phyloP scores from a whole-genome alignment of 495 filamentous ascomycete genomes.

The Penicillium bovifimosum region DNA sequence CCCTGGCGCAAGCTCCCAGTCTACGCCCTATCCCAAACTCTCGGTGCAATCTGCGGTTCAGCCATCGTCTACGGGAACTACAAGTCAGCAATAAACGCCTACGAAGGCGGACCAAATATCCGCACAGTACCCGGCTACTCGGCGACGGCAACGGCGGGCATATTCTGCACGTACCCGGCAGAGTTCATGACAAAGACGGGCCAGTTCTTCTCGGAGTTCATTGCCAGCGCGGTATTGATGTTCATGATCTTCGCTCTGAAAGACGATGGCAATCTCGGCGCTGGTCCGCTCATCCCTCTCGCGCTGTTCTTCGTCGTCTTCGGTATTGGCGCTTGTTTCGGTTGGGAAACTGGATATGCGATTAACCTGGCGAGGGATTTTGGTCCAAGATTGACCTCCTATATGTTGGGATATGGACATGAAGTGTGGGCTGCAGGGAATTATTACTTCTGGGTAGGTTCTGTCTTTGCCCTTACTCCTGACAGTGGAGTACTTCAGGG shows the following conservation, averaged over 20 bases:
- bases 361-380: conserved; percentile 65
- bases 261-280: conserved; percentile 50
- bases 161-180: conserved; percentile 63
- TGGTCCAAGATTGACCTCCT: conserved; percentile 58
- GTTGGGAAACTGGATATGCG: conserved; percentile 65
- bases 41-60: conserved; percentile 51
- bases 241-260: conserved; percentile 64
- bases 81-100: conserved; percentile 47
- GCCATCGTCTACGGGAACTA: conserved; percentile 55
- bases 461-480: too few species aligned
- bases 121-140: conserved; percentile 54
- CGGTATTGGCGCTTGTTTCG: conserved; percentile 62
- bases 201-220: conserved; percentile 61
- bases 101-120: conserved; percentile 48
- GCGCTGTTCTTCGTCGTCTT: conserved; percentile 60
- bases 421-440: conserved; percentile 58
- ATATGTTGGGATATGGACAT: conserved; percentile 56
- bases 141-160: conserved; percentile 52
- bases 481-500: neutral
- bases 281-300: conserved; percentile 47
- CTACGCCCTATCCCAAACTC: conserved; percentile 48
- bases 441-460: conserved; percentile 59
- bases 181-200: conserved; percentile 53
- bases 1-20: conserved; percentile 56
- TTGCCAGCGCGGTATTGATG: conserved; percentile 56